Base-by-base conservation (phyloP, 1,284 basidiomycete species). In the Austroboletus novae-zelandiae region DNA sequence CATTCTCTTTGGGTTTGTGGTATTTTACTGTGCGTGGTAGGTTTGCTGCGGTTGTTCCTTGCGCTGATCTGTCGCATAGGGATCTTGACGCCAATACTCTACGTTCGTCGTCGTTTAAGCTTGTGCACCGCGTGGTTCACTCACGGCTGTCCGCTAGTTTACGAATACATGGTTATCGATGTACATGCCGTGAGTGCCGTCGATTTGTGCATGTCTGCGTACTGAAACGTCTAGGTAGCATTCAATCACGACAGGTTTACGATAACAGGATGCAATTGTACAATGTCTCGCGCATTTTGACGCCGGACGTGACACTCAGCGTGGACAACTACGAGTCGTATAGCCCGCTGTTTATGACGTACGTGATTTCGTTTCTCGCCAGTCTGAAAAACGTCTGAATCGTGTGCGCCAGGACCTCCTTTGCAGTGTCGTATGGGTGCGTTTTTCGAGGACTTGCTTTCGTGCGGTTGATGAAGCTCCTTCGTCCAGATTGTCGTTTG, bases 321-420 rank as follows among this genome's bases (percentile, higher is more conserved):
- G 23, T 65, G 45, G 58, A 61, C 0, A 82, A 77, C 1, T 91
- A 89, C 67, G 57, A 74, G 35, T 66, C 57, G 0, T 92, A 92
- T 61, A 89, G 84, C 45, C 87, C 84, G 0, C 68, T 89, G 3
- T 91, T 80, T 67, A 70, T 91, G 36, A 78, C 86, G 5, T 66
- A 52, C 11, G 68, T 47, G 5, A 9, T 41, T n/a, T 41, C 11
- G 7, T 27, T 40, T 25, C 15, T 8, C 13, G 23, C 13, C 2
- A 15, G 13, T 35, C 34, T 8, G 10, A 23, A 15, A 15, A 23
- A 11, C 17, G 8, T 9, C 13, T 18, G 17, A 41, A 9, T 29
- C 40, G 29, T 9, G 6, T 9, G 2, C 0, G 30, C 7, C 37
- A 66, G 64, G 37, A 77, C 80, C 2, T 74, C 78, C 0, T 86